Percentiles rank a stretch among this genome's conserved stretches.
phyloP scores from a whole-genome alignment of 1,139 yeast genomes.

The Saccharomycopsis hybrid region DNA sequence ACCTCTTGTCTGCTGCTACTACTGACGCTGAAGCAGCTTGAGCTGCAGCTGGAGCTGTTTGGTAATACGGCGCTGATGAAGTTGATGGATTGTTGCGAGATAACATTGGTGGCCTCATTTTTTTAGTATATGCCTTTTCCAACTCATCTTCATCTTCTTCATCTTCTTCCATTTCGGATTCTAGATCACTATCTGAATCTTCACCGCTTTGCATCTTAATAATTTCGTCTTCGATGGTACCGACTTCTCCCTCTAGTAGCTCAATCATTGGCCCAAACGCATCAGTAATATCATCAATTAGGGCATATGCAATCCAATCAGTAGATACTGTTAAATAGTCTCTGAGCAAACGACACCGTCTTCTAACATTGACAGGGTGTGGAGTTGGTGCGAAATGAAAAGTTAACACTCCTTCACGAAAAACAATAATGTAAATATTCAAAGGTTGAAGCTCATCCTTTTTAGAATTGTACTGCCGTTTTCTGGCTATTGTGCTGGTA shows the following conservation, averaged over 20 bases:
- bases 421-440: constrained; percentile 88
- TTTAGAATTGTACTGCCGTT: constrained; percentile 2
- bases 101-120: too few relatives aligned
- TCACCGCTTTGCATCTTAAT: constrained; percentile 67
- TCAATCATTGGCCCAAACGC: constrained; percentile 96
- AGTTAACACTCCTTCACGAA: constrained; percentile 83
- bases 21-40: too few relatives aligned
- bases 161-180: constrained; percentile 24
- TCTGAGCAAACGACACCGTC: constrained; percentile 79
- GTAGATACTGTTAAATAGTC: constrained; percentile 87
- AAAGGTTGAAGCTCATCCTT: constrained; percentile 68
- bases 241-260: constrained; percentile 86
- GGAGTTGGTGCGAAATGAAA: constrained; percentile 95
- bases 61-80: too few relatives aligned
- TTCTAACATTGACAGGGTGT: constrained; percentile 90
- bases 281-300: constrained; percentile 94
- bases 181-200: constrained; percentile 31
- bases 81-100: not conserved
- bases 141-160: constrained; percentile 26
- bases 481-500: constrained; percentile 42
- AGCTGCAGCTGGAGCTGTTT: too few relatives aligned
- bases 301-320: constrained; percentile 96
- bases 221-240: constrained; percentile 85
- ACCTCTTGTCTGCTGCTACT: not conserved
- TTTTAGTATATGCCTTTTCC: too few relatives aligned